These are phyloP conservation scores for Pythium folliculosum DNA, from an alignment of 352 stramenopile genomes.

Conservation along the genomic window DNA sequence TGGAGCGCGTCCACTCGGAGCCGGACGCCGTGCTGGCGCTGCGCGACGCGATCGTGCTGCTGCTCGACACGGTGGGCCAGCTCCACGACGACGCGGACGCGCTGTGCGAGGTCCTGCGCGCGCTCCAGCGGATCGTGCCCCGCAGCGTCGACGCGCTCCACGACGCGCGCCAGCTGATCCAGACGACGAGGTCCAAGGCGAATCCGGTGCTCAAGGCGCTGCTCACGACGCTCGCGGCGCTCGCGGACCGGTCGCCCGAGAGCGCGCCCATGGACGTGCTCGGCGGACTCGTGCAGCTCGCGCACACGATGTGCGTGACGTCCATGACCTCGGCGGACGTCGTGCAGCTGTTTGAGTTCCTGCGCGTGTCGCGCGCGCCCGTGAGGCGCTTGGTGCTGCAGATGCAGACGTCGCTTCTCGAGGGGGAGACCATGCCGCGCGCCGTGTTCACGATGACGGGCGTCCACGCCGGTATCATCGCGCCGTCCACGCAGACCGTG, in stretches of 20 bases:
- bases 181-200: slow-evolving; percentile 15
- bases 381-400: slow-evolving; percentile 52
- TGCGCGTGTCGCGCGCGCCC: slow-evolving; percentile 52
- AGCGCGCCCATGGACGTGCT: slow-evolving; percentile 31
- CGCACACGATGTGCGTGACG: slow-evolving; percentile 47
- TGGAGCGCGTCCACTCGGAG: slow-evolving; percentile 16
- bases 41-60: slow-evolving; percentile 22
- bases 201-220: slow-evolving; percentile 52
- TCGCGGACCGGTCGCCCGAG: slow-evolving; percentile 35
- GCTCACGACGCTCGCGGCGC: slow-evolving; percentile 39
- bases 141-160: slow-evolving; percentile 23
- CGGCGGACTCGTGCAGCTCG: slow-evolving; percentile 45
- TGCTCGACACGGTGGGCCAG: slow-evolving; percentile 20
- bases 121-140: slow-evolving; percentile 20
- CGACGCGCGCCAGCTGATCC: slow-evolving; percentile 17
- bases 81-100: slow-evolving; percentile 10
- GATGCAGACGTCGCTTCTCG: slow-evolving; percentile 58
- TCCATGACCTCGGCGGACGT: slow-evolving; percentile 64
- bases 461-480: slow-evolving; percentile 60
- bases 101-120: neutral
- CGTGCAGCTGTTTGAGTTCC: slow-evolving; percentile 71
- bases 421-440: slow-evolving; percentile 52
- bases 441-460: slow-evolving; percentile 77
- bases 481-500: slow-evolving; percentile 53
- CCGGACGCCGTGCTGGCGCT: slow-evolving; percentile 27